Percentiles rank a stretch among this genome's conserved stretches.
phyloP scores from a whole-genome alignment of 805 yeast genomes.

The Starmerella asiatica region DNA sequence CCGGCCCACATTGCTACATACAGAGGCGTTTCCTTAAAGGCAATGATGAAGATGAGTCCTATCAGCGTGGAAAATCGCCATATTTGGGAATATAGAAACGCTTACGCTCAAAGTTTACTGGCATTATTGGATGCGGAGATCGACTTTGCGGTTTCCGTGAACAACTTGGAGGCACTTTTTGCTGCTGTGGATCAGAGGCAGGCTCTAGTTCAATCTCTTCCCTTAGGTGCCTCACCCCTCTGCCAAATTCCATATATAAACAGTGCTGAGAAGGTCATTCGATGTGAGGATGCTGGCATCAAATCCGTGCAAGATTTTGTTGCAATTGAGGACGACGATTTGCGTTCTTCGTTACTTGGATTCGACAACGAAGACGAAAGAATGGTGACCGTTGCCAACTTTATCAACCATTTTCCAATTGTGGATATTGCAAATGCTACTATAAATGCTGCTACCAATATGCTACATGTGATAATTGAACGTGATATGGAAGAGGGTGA shows the following conservation, averaged over 20 bases:
- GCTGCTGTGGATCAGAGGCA: conserved; percentile 79
- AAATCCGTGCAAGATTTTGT: conserved; percentile 70
- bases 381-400: conserved; percentile 59
- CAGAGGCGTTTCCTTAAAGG: conserved; percentile 43
- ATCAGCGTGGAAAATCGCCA: not conserved
- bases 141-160: conserved; percentile 34
- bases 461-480: conserved; percentile 29
- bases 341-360: conserved; percentile 46
- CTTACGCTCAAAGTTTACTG: conserved; percentile 27
- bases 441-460: conserved; percentile 37
- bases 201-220: conserved; percentile 73
- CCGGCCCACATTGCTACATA: conserved; percentile 66
- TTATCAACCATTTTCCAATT: conserved; percentile 82
- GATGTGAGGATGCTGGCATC: conserved; percentile 43
- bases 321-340: conserved; percentile 52
- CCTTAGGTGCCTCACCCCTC: conserved; percentile 68
- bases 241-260: conserved; percentile 67
- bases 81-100: not conserved
- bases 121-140: conserved; percentile 48
- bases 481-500: conserved; percentile 58
- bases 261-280: conserved; percentile 32
- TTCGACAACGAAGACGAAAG: conserved; percentile 32
- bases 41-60: conserved; percentile 29
- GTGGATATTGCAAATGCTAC: conserved; percentile 50
- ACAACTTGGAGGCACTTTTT: conserved; percentile 25